Base-by-base conservation (phyloP, 2,329 filamentous ascomycete species). In the Aureobasidium sp. region DNA sequence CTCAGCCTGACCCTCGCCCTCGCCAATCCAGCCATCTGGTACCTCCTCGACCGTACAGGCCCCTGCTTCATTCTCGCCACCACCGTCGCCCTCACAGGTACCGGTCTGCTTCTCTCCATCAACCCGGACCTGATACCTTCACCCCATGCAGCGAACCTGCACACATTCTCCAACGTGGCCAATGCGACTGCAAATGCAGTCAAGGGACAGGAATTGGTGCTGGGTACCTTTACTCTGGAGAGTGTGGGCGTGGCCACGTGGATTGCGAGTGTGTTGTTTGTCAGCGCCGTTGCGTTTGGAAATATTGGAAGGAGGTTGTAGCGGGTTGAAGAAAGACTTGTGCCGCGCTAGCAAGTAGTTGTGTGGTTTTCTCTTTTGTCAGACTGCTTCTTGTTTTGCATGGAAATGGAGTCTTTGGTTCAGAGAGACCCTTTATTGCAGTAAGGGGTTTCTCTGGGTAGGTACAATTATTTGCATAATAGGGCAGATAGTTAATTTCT, bases 1-100 rank as follows among this genome's bases (percentile, higher is more conserved):
- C 83, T 94, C 17, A 94, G 90, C 1, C 70, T 94, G 22, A 93
- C 90, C 1, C 82, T 98, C 44, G 88, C 90, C 19, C 81, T 97
- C 56, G 88, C 86, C 17, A 97, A 97, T 66, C 91, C 93, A 1
- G 86, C 93, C 8, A 74, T 98, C 16, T 98, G 93, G 93, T 98
- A 95, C 70, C 77, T 97, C 21, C 86, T 98, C 64, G 93, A 98
- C 70, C 87, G 91, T 47, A 93, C 89, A 41, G 84, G 83, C 60
- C 80, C 90, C 0, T 93, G 93, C 4, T 86, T 97, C 60, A 72
- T 93, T 29, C 79, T 96, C 53, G 90, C 88, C 0, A 77, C 84
- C 12, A 72, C 80, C 1, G 84, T 95, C 10, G 86, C 88, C 1
- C 66, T 91, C 22, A 72, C 79, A 1, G 89, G 91, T 6, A 90